Conservation (phyloP, 306 rosid species). For the Luffa acutangula region DNA sequence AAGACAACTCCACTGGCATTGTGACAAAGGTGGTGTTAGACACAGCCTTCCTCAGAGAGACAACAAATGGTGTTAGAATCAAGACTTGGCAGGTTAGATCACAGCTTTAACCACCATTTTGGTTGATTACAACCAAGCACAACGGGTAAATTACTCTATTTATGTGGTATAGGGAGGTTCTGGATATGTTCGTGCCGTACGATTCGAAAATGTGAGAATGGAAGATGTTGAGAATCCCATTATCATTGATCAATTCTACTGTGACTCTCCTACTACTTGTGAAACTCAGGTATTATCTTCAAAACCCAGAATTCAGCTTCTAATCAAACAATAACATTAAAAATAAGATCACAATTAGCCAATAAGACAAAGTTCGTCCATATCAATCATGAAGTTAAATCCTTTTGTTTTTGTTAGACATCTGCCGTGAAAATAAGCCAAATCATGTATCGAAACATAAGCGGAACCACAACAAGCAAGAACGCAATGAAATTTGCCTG, state of each 20-base stretch:
- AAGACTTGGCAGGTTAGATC: constrained; percentile 90
- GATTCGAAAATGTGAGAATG: constrained; percentile 78
- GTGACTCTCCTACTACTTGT: constrained; percentile 78
- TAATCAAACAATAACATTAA: not conserved
- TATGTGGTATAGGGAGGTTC: constrained; percentile 65
- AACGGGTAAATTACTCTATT: not conserved
- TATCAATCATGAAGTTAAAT: not conserved
- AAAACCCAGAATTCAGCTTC: not conserved
- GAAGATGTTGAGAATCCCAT: constrained; percentile 81
- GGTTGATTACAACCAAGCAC: not conserved
- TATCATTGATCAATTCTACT: constrained; percentile 90
- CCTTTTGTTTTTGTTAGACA: constrained; percentile 27
- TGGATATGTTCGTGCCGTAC: constrained; percentile 76
- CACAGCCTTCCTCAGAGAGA: constrained; percentile 42
- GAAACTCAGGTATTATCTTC: constrained; percentile 55
- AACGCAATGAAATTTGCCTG: constrained; percentile 86
- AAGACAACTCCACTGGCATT: constrained; percentile 60
- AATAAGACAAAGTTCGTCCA: not conserved
- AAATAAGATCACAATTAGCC: not conserved
- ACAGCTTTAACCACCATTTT: not conserved
- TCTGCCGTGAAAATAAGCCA: constrained; percentile 72
- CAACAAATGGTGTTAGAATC: constrained; percentile 88
- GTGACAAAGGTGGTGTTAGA: constrained; percentile 85
- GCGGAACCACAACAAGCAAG: constrained; percentile 70
- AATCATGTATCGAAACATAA: constrained; percentile 62